Percentiles rank a stretch among this genome's conserved stretches.
Evolutionary conservation across 208 protist species (phyloP).

Genomic region (Leptomonas pyrrhocoris): DNA sequence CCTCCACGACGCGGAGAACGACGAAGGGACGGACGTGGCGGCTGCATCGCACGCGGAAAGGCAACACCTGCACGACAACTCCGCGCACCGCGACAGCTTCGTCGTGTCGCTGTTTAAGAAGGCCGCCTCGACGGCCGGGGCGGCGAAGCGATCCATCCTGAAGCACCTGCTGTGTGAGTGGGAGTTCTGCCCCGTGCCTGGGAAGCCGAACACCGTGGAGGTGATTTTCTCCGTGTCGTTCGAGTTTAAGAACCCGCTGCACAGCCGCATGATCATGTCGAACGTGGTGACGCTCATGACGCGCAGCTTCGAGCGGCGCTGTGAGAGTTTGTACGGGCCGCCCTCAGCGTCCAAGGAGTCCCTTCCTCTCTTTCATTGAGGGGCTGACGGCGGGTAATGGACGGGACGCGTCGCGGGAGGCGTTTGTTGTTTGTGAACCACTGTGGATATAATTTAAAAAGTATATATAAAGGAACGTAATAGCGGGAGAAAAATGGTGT

Average conservation of each 20-base stretch:
- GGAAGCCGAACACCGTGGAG: constrained; percentile 56
- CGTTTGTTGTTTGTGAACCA: no score
- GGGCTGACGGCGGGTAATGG: not conserved
- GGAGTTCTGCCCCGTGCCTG: constrained; percentile 58
- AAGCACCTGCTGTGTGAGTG: constrained; percentile 72
- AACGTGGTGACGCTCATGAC: constrained; percentile 84
- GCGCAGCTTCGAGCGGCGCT: constrained; percentile 75
- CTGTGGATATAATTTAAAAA: no score
- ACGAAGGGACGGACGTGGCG: constrained; percentile 12
- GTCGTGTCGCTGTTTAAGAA: constrained; percentile 44
- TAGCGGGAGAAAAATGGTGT: no score
- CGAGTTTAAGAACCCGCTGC: constrained; percentile 77
- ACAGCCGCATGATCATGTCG: constrained; percentile 76
- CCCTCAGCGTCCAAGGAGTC: constrained; percentile 48
- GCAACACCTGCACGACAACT: not conserved
- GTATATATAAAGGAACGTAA: no score
- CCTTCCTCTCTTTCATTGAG: constrained; percentile 32
- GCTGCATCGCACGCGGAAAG: not conserved
- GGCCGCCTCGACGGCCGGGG: constrained; percentile 38
- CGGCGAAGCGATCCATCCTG: constrained; percentile 52
- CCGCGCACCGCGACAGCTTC: constrained; percentile 22
- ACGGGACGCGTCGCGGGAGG: no score
- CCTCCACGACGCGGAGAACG: constrained; percentile 67
- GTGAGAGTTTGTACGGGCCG: constrained; percentile 73
- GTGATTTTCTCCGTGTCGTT: constrained; percentile 78